Percentiles rank a stretch among this genome's conserved stretches.
Evolutionary conservation across 768 basidiomycete genomes (phyloP).

Genomic region (Butyriboletus loyo): DNA sequence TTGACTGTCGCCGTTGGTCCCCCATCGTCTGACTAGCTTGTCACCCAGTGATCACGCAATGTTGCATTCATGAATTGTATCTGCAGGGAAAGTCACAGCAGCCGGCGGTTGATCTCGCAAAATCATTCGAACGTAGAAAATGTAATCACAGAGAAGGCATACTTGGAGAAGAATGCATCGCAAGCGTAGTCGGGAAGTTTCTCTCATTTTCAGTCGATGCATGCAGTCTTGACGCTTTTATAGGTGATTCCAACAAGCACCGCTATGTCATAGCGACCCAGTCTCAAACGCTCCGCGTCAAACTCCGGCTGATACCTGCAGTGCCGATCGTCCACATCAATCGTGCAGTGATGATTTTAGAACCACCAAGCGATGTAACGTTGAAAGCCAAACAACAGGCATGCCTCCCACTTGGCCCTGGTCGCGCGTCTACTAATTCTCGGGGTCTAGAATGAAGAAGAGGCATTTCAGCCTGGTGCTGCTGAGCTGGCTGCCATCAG

Average conservation of each 20-base stretch:
- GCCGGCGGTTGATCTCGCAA: slow-evolving; percentile 81
- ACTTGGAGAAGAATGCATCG: slow-evolving; percentile 77
- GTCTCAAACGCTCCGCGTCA: slow-evolving; percentile 64
- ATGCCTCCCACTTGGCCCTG: slow-evolving; percentile 15
- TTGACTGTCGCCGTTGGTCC: slow-evolving; percentile 4
- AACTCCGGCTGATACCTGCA: slow-evolving; percentile 72
- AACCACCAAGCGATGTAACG: slow-evolving; percentile 83
- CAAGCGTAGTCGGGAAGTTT: slow-evolving; percentile 68
- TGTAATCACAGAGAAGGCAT: slow-evolving; percentile 95
- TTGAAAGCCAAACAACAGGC: slow-evolving; percentile 63
- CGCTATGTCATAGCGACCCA: slow-evolving; percentile 90
- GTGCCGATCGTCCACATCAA: slow-evolving; percentile 91
- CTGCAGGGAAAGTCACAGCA: slow-evolving; percentile 74
- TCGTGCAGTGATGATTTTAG: slow-evolving; percentile 88
- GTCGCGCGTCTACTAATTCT: neutral
- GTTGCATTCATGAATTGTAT: slow-evolving; percentile 93
- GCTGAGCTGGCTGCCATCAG: slow-evolving; percentile 48
- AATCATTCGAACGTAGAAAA: slow-evolving; percentile 87
- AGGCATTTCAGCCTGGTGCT: slow-evolving; percentile 49
- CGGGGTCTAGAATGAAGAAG: slow-evolving; percentile 57
- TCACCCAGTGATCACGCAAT: slow-evolving; percentile 95
- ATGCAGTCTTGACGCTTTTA: slow-evolving; percentile 4
- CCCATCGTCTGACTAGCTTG: slow-evolving; percentile 38
- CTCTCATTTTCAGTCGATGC: neutral
- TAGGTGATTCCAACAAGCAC: slow-evolving; percentile 85